These are phyloP conservation scores for Apostasia shenzhenica DNA, from an alignment of 106 monocot species.

Conservation along the genomic window DNA sequence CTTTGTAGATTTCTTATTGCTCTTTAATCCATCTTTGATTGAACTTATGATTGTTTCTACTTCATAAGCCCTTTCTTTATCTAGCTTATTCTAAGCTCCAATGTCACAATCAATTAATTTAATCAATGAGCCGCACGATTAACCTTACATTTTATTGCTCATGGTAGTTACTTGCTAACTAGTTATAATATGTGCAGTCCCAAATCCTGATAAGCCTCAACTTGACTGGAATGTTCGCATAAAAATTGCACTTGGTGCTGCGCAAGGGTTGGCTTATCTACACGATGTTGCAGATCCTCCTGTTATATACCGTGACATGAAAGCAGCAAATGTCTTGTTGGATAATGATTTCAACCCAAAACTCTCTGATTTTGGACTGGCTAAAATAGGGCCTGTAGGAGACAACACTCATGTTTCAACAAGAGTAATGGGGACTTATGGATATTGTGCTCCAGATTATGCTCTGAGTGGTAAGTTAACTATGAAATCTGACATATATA, in stretches of 20 bases:
- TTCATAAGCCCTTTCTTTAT: neutral
- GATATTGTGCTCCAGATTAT: conserved; percentile 77
- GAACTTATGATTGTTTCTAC: neutral
- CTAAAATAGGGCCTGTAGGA: conserved; percentile 69
- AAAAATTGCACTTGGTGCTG: conserved; percentile 63
- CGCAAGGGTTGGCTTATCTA: conserved; percentile 52
- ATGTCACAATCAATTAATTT: too few relatives aligned
- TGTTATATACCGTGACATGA: conserved; percentile 69
- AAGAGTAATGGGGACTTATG: conserved; percentile 79
- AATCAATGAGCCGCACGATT: neutral
- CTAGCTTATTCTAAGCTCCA: too few relatives aligned
- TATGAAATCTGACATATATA: conserved; percentile 61
- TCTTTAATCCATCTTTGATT: neutral
- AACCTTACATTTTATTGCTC: neutral
- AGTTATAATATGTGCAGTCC: conserved; percentile 18
- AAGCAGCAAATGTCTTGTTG: conserved; percentile 56
- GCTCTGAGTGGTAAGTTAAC: conserved; percentile 65
- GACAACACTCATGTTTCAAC: conserved; percentile 74
- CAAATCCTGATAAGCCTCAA: conserved; percentile 25
- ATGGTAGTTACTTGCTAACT: neutral
- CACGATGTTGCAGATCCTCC: conserved; percentile 65
- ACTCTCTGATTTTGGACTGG: conserved; percentile 80
- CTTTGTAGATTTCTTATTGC: neutral
- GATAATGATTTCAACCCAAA: conserved; percentile 57
- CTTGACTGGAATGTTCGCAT: conserved; percentile 66